Percentiles rank a stretch among this genome's conserved stretches.
phyloP scores from a whole-genome alignment of 164 flowering plant species.

The Berberis vulgaris region DNA sequence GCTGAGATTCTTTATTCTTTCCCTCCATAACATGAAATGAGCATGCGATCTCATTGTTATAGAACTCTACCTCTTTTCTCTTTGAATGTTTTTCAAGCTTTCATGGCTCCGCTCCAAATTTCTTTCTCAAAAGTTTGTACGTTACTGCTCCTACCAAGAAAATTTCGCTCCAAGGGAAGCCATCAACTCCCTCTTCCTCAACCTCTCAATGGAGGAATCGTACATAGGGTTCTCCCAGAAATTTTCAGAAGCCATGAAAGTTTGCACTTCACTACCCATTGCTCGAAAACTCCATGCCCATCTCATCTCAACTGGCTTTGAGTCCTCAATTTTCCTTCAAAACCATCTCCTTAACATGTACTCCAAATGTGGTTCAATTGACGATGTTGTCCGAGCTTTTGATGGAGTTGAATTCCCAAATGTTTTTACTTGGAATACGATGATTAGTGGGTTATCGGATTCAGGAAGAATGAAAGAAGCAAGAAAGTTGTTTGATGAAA shows the following conservation, averaged over 20 bases:
- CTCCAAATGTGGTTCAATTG: constrained; percentile 1
- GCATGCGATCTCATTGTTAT: too few relatives aligned
- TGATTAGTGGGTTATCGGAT: constrained; percentile 5
- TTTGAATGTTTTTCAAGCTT: neutral
- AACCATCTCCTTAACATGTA: constrained; percentile 6
- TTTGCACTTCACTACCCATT: neutral
- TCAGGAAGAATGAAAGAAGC: neutral
- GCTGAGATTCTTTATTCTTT: too few relatives aligned
- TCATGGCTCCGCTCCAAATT: neutral
- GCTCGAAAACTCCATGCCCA: constrained; percentile 4
- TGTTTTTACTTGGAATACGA: constrained; percentile 8
- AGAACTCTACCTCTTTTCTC: neutral
- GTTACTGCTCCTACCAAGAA: constrained; percentile 1
- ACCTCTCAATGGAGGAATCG: constrained; percentile 3
- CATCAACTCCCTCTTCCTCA: neutral
- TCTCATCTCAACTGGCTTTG: constrained; percentile 2
- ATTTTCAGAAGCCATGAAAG: constrained; percentile 1
- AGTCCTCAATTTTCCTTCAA: constrained; percentile 1
- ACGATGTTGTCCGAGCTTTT: neutral
- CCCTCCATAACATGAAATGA: too few relatives aligned
- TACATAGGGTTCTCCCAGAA: constrained; percentile 6
- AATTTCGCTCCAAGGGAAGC: neutral
- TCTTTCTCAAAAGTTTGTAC: neutral
- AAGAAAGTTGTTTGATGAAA: neutral
- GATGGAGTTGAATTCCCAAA: neutral